phyloP scores from a whole-genome alignment of 768 basidiomycete species.

The Leccinum aurantiacum region DNA sequence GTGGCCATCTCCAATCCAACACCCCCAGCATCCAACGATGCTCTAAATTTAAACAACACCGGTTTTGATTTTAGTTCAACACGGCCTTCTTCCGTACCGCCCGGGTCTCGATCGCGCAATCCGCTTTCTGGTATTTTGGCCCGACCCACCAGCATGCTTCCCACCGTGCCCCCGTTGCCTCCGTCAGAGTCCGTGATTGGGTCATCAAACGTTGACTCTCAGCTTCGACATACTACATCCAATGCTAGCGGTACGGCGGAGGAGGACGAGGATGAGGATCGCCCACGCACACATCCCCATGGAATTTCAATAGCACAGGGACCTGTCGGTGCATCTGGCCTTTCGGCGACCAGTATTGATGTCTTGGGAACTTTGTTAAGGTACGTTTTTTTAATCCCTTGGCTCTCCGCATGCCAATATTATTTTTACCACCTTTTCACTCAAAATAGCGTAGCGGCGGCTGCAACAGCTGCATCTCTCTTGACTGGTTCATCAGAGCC shows the following conservation, averaged over 20 bases:
- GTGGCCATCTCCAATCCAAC: conserved; percentile 14
- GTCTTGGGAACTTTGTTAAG: conserved; percentile 81
- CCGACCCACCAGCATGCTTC: conserved; percentile 36
- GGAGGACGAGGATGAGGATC: conserved; percentile 20
- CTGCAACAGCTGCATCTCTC: conserved; percentile 85
- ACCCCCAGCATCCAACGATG: conserved; percentile 4
- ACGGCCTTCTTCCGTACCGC: conserved; percentile 27
- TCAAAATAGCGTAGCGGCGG: conserved; percentile 72
- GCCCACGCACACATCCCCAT: conserved; percentile 16
- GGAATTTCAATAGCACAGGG: conserved; percentile 28
- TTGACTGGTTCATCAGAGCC: conserved; percentile 71
- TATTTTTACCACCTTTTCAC: background rate
- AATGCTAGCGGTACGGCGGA: conserved; percentile 4
- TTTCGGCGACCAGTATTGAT: conserved; percentile 77
- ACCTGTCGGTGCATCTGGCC: conserved; percentile 33
- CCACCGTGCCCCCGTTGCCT: conserved; percentile 14
- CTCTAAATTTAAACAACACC: conserved; percentile 7
- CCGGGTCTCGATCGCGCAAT: conserved; percentile 33
- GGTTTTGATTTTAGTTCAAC: conserved; percentile 6
- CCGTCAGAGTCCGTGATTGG: conserved; percentile 8
- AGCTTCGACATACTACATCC: conserved; percentile 1
- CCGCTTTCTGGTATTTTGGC: conserved; percentile 41
- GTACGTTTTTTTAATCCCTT: conserved; percentile 37
- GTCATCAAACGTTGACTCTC: conserved; percentile 6
- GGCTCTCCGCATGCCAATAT: background rate